These are phyloP conservation scores for Crucibulum laeve DNA, from an alignment of 768 basidiomycete species.

Conservation along the genomic window DNA sequence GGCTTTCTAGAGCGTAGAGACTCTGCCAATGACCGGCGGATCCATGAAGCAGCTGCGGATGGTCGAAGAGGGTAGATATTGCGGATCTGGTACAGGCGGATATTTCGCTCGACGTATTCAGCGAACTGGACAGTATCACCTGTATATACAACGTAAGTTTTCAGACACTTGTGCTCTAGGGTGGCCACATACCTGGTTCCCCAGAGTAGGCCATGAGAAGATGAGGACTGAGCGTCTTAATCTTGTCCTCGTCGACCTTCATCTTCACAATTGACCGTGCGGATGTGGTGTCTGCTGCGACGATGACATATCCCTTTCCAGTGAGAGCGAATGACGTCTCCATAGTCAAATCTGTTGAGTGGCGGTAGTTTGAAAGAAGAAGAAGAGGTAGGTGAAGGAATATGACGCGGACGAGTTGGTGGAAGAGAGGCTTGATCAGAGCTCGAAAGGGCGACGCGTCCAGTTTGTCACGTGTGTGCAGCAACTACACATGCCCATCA, in stretches of 20 bases:
- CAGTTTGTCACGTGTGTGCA: too few species aligned
- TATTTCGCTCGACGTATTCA: conserved; percentile 93
- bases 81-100: conserved; percentile 94
- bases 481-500: too few species aligned
- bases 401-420: too few species aligned
- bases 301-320: conserved; percentile 90
- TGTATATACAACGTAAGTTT: conserved; percentile 18
- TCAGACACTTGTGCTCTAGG: conserved; percentile 1
- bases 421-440: too few species aligned
- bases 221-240: conserved; percentile 86
- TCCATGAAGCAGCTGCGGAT: conserved; percentile 90
- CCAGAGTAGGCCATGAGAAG: conserved; percentile 94
- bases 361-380: background rate
- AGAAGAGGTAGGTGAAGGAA: too few species aligned
- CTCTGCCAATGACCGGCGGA: conserved; percentile 84
- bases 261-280: conserved; percentile 94
- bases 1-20: conserved; percentile 85
- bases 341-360: conserved; percentile 43
- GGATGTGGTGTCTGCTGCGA: conserved; percentile 89
- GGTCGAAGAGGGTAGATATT: conserved; percentile 88
- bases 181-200: conserved; percentile 66
- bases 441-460: too few species aligned
- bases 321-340: conserved; percentile 89
- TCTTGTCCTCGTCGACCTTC: conserved; percentile 97
- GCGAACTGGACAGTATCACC: conserved; percentile 97